phyloP scores from a whole-genome alignment of 805 yeast genomes.

The Kluyveromyces nonfermentans region DNA sequence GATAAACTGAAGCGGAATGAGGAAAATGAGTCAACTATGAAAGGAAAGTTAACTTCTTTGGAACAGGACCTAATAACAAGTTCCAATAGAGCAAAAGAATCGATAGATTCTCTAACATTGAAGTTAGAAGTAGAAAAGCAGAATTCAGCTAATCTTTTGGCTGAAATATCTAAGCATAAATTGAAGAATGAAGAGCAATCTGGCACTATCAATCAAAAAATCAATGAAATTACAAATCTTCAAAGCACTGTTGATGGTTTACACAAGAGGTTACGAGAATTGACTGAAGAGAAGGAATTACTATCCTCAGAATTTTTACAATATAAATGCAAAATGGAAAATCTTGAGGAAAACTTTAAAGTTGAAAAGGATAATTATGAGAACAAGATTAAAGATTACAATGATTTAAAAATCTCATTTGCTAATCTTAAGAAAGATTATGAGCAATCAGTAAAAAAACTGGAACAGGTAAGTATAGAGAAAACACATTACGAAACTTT shows the following conservation, averaged over 20 bases:
- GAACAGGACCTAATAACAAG: neutral
- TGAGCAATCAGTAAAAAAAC: neutral
- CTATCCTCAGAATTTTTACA: neutral
- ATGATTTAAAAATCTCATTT: slow-evolving; percentile 1
- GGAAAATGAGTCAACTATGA: neutral
- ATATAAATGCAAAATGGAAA: neutral
- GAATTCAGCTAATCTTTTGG: neutral
- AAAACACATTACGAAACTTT: neutral
- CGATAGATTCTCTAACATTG: neutral
- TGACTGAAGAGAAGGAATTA: neutral
- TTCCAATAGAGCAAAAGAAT: neutral
- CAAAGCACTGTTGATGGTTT: neutral
- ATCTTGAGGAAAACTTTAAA: neutral
- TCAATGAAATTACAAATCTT: neutral
- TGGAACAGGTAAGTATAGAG: neutral
- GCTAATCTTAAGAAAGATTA: neutral
- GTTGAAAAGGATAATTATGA: neutral
- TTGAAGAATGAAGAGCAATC: neutral
- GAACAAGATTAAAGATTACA: neutral
- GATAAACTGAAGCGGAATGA: neutral
- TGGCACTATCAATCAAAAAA: neutral
- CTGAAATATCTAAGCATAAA: neutral
- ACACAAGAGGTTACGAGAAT: neutral
- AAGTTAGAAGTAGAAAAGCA: neutral
- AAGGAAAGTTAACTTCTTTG: neutral